phyloP scores from a whole-genome alignment of 2,329 filamentous ascomycete species.

The Aureobasidium sp. region DNA sequence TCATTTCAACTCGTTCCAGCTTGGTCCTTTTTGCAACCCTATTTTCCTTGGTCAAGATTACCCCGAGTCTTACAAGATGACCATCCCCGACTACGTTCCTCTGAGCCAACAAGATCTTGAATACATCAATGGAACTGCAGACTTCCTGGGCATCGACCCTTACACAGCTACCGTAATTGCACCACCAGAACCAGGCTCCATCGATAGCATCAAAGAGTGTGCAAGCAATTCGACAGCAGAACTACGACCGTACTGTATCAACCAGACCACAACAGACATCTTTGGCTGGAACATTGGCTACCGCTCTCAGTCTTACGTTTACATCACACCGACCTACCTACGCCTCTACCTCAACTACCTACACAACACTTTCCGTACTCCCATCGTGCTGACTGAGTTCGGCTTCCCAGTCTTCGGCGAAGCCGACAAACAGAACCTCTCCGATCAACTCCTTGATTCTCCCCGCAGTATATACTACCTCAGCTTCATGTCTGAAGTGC shows the following conservation, averaged over 20 bases:
- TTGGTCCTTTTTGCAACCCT: conserved; percentile 46
- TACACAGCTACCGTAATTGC: conserved; percentile 20
- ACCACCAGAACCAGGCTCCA: conserved; percentile 8
- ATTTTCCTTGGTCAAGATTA: conserved; percentile 46
- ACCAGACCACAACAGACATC: conserved; percentile 22
- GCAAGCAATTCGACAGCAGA: conserved; percentile 22
- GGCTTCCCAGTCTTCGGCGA: conserved; percentile 38
- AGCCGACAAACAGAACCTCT: conserved; percentile 29
- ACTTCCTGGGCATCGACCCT: conserved; percentile 25
- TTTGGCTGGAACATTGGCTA: conserved; percentile 34
- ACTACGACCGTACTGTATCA: conserved; percentile 25
- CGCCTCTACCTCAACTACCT: conserved; percentile 48
- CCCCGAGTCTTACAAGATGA: conserved; percentile 38
- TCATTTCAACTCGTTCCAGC: conserved; percentile 35
- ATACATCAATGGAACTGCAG: conserved; percentile 19
- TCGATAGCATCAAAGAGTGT: conserved; percentile 23
- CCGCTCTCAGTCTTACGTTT: conserved; percentile 47
- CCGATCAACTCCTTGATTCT: conserved; percentile 46
- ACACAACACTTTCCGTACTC: conserved; percentile 48
- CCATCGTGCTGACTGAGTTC: conserved; percentile 30
- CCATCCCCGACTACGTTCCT: conserved; percentile 37
- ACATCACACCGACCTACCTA: conserved; percentile 51
- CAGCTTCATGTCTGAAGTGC: conserved; percentile 31
- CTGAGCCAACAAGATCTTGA: conserved; percentile 41
- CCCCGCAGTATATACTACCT: conserved; percentile 48